Evolutionary conservation across 495 filamentous ascomycete genomes (phyloP), one percentile per base, ranked within the genome.

Genomic region (Bryoglossum gracile): DNA sequence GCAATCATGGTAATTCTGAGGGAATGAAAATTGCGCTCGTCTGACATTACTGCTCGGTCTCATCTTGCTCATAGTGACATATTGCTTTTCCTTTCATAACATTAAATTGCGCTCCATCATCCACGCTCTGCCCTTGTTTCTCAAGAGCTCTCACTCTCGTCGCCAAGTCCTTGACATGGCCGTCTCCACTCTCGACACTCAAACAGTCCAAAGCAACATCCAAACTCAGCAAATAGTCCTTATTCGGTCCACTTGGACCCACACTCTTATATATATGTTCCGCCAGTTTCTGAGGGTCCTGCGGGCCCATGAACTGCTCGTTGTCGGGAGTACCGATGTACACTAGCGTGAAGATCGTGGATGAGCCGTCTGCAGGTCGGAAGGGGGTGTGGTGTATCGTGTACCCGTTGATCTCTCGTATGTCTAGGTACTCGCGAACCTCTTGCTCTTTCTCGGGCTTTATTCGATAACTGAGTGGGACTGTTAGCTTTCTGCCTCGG

Each of bases 251-350:
- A 65, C 91, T 96, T 32, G 89, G 85, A 0, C 94, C 94, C 25
- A 66, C 63, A 51, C 84, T 83, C 36, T 70, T 71, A 58, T 79
- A 78, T 54, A 99, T 96, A 61, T 91, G 86, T 65, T 82, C 75
- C 32, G 92, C 94, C 41, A 99, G 80, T 41, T 74, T 70, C 59
- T 90, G 76, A 4, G 86, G 88, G 35, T 90, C 79, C 53, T 92
- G 89, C 6, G 76, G 80, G 0, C 86, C 87, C 30, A 89, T 71
- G 63, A 99, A 99, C 60, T 97, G 94, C 40, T 90, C 87, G 58
- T 99, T 99, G 13, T 77, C 75, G 0, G 94, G 94, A 2, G 91
- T 86, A 9, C 94, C 94, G 62, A 99, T 97, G 63, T 99, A 99
- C 0, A 97, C 87, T 53, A 95, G 61, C 4, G 78, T 75, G 42